Conservation (phyloP, 331 rosid species). For the Cucumis variabilis region DNA sequence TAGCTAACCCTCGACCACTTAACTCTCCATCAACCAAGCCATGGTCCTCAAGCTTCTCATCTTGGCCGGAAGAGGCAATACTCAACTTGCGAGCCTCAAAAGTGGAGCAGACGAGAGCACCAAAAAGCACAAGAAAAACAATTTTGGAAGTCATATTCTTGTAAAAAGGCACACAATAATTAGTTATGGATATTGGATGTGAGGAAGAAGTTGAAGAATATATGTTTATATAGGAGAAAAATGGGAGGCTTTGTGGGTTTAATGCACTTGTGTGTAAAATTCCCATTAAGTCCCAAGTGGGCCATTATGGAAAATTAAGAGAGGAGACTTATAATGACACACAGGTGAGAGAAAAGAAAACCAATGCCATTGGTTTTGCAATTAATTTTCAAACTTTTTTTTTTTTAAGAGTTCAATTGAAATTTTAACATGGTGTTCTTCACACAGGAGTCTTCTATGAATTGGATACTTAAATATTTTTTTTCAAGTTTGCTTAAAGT, state of each 20-base stretch:
- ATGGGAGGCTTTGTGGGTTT: not conserved
- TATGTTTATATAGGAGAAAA: slow-evolving; percentile 1
- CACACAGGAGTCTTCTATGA: no score
- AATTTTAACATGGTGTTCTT: no score
- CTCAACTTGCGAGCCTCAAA: not conserved
- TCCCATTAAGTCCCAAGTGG: no score
- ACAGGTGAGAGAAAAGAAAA: no score
- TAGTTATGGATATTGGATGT: not conserved
- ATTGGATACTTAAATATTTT: no score
- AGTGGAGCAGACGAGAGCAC: not conserved
- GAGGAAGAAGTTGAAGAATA: not conserved
- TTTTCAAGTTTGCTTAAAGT: no score
- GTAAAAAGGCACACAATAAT: not conserved
- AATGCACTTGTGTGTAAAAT: no score
- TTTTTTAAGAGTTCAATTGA: no score
- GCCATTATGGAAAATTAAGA: no score
- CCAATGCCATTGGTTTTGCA: no score
- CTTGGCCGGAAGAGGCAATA: not conserved
- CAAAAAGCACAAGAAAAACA: not conserved
- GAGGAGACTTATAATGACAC: no score
- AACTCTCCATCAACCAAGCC: not conserved
- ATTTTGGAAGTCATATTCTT: not conserved
- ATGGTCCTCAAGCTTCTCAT: not conserved
- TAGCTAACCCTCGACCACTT: not conserved
- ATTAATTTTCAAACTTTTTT: no score